Base-by-base conservation (phyloP, 192 early-diverging fungal genomes). In the Phlyctochytrium arcticum region DNA sequence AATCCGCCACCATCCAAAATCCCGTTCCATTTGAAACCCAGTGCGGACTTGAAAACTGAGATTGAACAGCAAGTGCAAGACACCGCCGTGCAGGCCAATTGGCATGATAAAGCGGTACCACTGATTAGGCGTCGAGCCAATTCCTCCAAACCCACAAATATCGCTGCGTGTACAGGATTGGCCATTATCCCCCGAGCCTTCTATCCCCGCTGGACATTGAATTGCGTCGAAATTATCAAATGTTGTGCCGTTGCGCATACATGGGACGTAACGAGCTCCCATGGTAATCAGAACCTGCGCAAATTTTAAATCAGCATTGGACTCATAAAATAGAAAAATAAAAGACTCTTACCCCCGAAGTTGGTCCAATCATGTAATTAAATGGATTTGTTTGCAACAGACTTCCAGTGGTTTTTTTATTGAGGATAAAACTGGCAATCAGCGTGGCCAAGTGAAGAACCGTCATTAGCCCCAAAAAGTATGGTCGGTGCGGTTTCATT, bases 301-400 rank as follows among this genome's bases (percentile, higher is more conserved):
- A 34, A 8, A 46, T 19, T 17, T 37, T 48, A 5, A 17, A 3
- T 48, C 21, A 39, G 10, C 69, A 34, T 19, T 57, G 10, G 48
- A 6, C 17, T 4, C 4, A 9, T 1, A 15, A 48, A 4, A 60
- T 48, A 17, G 39, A 19, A 51, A 19, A 0, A 33, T 32, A 66
- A 27, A 61, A 35, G 27, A 5, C 30, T 49, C 39, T 35, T 62
- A 79, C 78, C 6, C 77, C 77, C 4, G 80, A 36, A 3, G 75
- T 58, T 6, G 91, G 91, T 6, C 92, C 92, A 67, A 93, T 90
- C 86, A 95, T 87, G 60, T 79, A 82, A 60, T 94, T 94, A 60
- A 89, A 82, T 0, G 88, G 86, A 26, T 71, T 75, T 0, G 82
- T 84, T 57, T 88, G 68, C 33, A 94, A 88, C 23, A 84, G 29